A percentile compares a stretch with the other conserved stretches of the same genome.
Conservation (phyloP, 805 yeast genomes). For the Metahyphopichia silvanorum region DNA sequence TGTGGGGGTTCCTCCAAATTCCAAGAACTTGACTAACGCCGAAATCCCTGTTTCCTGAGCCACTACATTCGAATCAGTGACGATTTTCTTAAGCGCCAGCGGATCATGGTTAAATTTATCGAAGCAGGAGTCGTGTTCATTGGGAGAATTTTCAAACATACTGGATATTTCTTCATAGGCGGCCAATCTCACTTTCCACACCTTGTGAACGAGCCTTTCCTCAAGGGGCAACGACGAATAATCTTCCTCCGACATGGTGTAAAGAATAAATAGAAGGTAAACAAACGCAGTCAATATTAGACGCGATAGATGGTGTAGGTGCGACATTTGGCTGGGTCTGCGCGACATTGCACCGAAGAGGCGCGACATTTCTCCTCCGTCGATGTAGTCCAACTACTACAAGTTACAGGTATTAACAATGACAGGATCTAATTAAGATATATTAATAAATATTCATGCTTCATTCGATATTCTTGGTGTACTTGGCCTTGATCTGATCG, state of each 20-base stretch:
- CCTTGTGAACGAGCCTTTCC: constrained; percentile 64
- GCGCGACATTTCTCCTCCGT: too few relatives aligned
- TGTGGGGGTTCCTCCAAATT: constrained; percentile 48
- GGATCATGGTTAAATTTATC: constrained; percentile 49
- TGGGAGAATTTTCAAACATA: constrained; percentile 50
- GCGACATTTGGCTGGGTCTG: too few relatives aligned
- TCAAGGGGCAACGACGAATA: constrained; percentile 60
- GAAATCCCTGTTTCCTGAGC: constrained; percentile 83
- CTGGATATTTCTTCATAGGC: constrained; percentile 71
- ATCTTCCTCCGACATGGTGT: constrained; percentile 44
- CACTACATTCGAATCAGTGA: constrained; percentile 80
- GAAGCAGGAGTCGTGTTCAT: constrained; percentile 56
- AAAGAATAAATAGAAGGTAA: background rate
- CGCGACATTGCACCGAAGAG: too few relatives aligned
- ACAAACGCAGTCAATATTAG: background rate
- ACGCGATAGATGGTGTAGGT: too few relatives aligned
- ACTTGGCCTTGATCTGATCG: constrained; percentile 43
- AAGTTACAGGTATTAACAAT: too few relatives aligned
- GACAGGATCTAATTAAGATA: too few relatives aligned
- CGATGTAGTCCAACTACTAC: too few relatives aligned
- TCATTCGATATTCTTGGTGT: constrained; percentile 21
- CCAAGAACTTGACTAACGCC: constrained; percentile 52
- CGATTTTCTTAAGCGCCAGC: constrained; percentile 53
- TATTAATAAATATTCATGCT: too few relatives aligned
- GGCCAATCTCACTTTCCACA: constrained; percentile 81